Conservation (phyloP, 768 basidiomycete genomes). For the Mycena sanguinolenta region DNA sequence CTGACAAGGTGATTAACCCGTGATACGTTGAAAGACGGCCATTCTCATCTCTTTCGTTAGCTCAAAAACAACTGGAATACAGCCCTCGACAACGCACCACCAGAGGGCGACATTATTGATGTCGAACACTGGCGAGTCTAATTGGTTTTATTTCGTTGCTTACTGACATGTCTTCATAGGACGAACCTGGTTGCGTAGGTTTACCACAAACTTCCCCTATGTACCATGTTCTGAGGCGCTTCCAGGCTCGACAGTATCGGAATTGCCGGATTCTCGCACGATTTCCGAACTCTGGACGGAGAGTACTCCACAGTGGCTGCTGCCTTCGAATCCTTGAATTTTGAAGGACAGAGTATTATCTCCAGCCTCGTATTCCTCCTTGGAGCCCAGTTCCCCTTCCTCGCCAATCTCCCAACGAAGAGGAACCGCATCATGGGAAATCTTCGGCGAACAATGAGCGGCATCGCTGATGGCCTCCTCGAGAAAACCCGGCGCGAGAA, state of each 20-base stretch:
- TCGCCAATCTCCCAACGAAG: constrained; percentile 29
- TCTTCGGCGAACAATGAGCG: constrained; percentile 26
- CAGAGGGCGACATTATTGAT: constrained; percentile 47
- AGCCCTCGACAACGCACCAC: constrained; percentile 19
- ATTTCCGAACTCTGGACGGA: constrained; percentile 58
- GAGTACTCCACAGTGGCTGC: constrained; percentile 44
- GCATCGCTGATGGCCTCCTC: constrained; percentile 34
- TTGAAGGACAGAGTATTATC: constrained; percentile 15
- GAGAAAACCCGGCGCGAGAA: constrained; percentile 33
- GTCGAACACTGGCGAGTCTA: constrained; percentile 48
- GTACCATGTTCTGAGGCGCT: not conserved
- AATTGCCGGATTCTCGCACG: constrained; percentile 60
- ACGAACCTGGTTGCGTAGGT: constrained; percentile 57
- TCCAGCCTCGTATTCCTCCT: constrained; percentile 35
- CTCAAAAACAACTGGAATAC: constrained; percentile 35
- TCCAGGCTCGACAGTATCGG: constrained; percentile 60
- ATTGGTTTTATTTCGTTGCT: not conserved
- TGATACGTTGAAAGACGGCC: too few species aligned
- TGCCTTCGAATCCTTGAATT: constrained; percentile 43
- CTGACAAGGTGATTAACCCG: constrained; percentile 50
- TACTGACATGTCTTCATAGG: constrained; percentile 36
- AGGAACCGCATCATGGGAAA: constrained; percentile 22
- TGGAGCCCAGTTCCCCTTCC: constrained; percentile 28
- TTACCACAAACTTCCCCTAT: not conserved
- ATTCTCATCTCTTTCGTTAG: constrained; percentile 1